These are phyloP conservation scores for Pleurotus pulmonarius DNA, from an alignment of 768 basidiomycete species.

Conservation along the genomic window DNA sequence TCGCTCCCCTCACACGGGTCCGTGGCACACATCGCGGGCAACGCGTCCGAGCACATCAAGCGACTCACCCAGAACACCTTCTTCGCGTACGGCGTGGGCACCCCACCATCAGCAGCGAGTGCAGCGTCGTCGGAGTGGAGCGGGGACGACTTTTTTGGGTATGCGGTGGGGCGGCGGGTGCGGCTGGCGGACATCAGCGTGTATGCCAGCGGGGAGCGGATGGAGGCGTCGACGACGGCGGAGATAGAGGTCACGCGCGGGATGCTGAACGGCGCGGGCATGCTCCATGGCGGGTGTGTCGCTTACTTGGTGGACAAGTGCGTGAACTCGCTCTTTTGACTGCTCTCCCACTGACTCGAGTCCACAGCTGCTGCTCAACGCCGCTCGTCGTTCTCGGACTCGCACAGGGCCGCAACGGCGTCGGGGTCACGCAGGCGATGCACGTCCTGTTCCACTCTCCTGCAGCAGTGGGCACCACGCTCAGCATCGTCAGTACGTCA, in stretches of 20 bases:
- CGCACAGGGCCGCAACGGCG: slow-evolving; percentile 57
- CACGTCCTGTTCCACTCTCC: slow-evolving; percentile 69
- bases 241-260: slow-evolving; percentile 64
- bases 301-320: slow-evolving; percentile 75
- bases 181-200: slow-evolving; percentile 59
- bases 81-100: slow-evolving; percentile 68
- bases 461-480: slow-evolving; percentile 50
- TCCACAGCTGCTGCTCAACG: slow-evolving; percentile 56
- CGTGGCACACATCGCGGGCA: slow-evolving; percentile 55
- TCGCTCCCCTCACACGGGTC: slow-evolving; percentile 57
- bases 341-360: too few species aligned
- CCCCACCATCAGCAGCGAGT: slow-evolving; percentile 21
- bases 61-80: slow-evolving; percentile 67
- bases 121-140: slow-evolving; percentile 6
- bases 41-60: slow-evolving; percentile 59
- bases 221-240: slow-evolving; percentile 59
- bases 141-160: slow-evolving; percentile 54
- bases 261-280: slow-evolving; percentile 68
- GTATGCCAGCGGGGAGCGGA: slow-evolving; percentile 37
- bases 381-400: slow-evolving; percentile 67
- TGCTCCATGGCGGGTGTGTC: slow-evolving; percentile 74
- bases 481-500: slow-evolving; percentile 61
- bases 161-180: slow-evolving; percentile 55
- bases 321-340: slow-evolving; percentile 14
- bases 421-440: slow-evolving; percentile 73